Evolutionary conservation across 495 filamentous ascomycete species (phyloP).

Genomic region (Polyplosphaeria fusca): DNA sequence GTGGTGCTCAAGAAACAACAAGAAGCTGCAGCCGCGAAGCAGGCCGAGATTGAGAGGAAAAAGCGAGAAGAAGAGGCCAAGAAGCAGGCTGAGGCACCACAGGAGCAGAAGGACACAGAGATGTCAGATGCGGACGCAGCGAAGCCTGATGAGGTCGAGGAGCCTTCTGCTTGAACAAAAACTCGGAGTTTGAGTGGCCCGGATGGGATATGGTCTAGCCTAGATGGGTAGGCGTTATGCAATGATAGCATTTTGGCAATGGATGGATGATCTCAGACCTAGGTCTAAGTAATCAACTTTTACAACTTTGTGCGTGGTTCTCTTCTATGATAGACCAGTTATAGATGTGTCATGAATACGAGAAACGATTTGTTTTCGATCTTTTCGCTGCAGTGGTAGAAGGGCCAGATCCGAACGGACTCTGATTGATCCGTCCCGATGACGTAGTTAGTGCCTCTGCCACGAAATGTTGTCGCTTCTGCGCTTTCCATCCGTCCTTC

Average conservation of each 20-base stretch:
- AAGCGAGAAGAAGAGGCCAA: constrained; percentile 72
- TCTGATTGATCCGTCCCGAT: too few relatives aligned
- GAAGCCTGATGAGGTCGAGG: constrained; percentile 42
- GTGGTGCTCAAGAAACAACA: constrained; percentile 71
- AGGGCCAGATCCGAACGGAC: too few relatives aligned
- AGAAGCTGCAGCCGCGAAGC: constrained; percentile 53
- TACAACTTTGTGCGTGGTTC: too few relatives aligned
- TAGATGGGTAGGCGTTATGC: neutral
- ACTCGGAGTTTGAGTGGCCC: too few relatives aligned
- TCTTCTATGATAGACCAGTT: neutral
- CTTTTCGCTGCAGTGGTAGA: neutral
- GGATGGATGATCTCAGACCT: too few relatives aligned
- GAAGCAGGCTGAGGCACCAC: constrained; percentile 51
- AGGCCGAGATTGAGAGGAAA: constrained; percentile 59
- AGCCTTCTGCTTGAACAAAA: constrained; percentile 28
- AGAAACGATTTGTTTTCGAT: neutral
- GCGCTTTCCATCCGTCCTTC: too few relatives aligned
- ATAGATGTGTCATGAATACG: neutral
- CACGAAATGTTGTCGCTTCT: too few relatives aligned
- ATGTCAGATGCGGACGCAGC: constrained; percentile 42
- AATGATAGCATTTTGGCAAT: neutral
- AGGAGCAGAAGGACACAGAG: constrained; percentile 45
- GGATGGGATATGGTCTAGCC: too few relatives aligned
- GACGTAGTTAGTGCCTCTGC: too few relatives aligned
- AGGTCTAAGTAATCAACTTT: too few relatives aligned